Percentiles rank a stretch among this genome's conserved stretches.
These are phyloP conservation scores for Venturia aucupariae DNA, from an alignment of 2,329 filamentous ascomycete genomes.

Conservation along the genomic window DNA sequence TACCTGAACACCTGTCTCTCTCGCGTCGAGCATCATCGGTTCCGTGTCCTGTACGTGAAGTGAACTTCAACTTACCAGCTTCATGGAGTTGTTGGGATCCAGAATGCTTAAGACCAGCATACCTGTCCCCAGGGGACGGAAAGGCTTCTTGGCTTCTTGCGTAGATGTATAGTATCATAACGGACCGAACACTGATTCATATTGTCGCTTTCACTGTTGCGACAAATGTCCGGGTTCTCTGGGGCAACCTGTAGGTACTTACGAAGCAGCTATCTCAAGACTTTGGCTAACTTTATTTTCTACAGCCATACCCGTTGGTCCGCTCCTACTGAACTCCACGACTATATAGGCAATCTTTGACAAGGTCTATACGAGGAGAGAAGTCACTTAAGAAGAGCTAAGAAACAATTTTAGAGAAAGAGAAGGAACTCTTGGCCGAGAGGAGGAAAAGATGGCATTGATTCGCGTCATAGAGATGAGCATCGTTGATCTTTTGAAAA, in stretches of 20 bases:
- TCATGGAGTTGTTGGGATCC: background rate
- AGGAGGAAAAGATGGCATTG: slow-evolving; percentile 9
- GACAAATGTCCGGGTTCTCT: slow-evolving; percentile 35
- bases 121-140: background rate
- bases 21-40: slow-evolving; percentile 28
- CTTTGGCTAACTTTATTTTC: background rate
- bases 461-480: too few relatives aligned
- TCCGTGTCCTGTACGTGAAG: slow-evolving; percentile 26
- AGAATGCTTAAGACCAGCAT: background rate
- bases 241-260: slow-evolving; percentile 25
- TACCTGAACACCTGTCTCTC: slow-evolving; percentile 24
- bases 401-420: slow-evolving; percentile 18
- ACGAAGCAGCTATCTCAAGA: too few relatives aligned
- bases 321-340: slow-evolving; percentile 31
- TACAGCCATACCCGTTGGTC: slow-evolving; percentile 24
- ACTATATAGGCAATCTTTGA: slow-evolving; percentile 32
- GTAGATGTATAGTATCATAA: background rate
- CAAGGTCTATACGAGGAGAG: slow-evolving; percentile 34
- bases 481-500: slow-evolving; percentile 27
- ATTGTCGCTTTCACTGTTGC: slow-evolving; percentile 32
- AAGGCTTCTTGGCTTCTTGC: background rate
- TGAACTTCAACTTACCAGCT: background rate
- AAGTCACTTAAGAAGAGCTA: slow-evolving; percentile 24
- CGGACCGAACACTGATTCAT: background rate
- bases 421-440: slow-evolving; percentile 10